phyloP scores from a whole-genome alignment of 1,284 basidiomycete species.

The Cutaneotrichosporon cavernicola region DNA sequence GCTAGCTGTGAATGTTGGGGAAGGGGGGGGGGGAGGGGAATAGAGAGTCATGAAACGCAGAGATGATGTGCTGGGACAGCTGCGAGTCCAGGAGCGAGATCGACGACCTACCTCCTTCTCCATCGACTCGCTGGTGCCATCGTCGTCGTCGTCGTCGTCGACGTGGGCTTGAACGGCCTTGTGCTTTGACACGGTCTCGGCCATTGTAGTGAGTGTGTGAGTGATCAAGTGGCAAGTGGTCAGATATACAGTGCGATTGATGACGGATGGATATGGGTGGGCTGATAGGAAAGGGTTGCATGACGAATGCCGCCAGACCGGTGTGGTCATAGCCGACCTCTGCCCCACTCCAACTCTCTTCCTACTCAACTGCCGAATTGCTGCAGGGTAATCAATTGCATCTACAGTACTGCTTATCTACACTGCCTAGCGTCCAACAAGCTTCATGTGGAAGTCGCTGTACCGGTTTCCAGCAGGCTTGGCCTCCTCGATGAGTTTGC shows the following conservation, averaged over 20 bases:
- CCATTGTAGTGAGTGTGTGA: slow-evolving; percentile 10
- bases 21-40: neutral
- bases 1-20: neutral
- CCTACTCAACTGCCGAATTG: too few relatives aligned
- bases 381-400: too few relatives aligned
- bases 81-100: neutral
- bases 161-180: neutral
- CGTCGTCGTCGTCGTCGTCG: neutral
- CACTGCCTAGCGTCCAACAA: slow-evolving; percentile 21
- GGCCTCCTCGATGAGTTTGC: slow-evolving; percentile 37
- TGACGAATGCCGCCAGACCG: too few relatives aligned
- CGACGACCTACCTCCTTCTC: slow-evolving; percentile 37
- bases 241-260: neutral
- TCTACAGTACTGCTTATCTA: too few relatives aligned
- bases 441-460: slow-evolving; percentile 1
- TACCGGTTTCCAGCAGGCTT: slow-evolving; percentile 31
- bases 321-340: too few relatives aligned
- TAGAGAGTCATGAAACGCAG: neutral
- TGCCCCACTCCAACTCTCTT: too few relatives aligned
- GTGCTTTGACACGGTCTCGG: slow-evolving; percentile 4
- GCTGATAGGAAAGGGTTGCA: too few relatives aligned
- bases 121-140: slow-evolving; percentile 23
- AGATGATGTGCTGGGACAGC: neutral
- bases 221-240: neutral
- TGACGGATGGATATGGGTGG: neutral